These are phyloP conservation scores for Gracilaria vermiculophylla DNA, from an alignment of 23 red algal genomes.

Conservation along the genomic window DNA sequence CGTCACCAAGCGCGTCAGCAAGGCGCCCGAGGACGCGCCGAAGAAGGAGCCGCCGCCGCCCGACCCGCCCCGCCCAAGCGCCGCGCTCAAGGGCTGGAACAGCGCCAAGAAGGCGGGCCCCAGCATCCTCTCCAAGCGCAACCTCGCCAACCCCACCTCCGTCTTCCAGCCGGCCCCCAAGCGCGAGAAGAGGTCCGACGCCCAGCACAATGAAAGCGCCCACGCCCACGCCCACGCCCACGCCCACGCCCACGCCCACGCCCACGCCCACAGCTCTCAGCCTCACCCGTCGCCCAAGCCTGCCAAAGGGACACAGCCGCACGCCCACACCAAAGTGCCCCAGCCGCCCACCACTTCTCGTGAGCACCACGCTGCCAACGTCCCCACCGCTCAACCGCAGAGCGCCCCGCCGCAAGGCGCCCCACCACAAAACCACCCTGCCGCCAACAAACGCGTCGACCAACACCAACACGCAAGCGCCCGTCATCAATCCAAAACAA, in stretches of 20 bases:
- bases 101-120: slow-evolving; percentile 49
- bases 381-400: not conserved
- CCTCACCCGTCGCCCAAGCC: not conserved
- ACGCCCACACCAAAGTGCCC: not conserved
- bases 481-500: not conserved
- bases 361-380: not conserved
- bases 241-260: too few relatives aligned
- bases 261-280: not conserved
- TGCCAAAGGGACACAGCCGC: not conserved
- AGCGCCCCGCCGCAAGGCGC: not conserved
- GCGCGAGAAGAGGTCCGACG: slow-evolving; percentile 11
- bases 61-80: not conserved
- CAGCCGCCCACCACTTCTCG: too few relatives aligned
- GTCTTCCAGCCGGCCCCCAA: slow-evolving; percentile 53
- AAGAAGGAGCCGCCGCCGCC: not conserved
- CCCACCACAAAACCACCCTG: too few relatives aligned
- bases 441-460: not conserved
- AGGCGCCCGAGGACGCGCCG: not conserved
- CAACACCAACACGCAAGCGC: too few relatives aligned
- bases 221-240: too few relatives aligned
- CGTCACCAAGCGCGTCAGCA: slow-evolving; percentile 29
- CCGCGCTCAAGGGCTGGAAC: slow-evolving; percentile 2
- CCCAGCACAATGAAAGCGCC: slow-evolving; percentile 2
- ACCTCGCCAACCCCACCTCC: not conserved
- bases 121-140: slow-evolving; percentile 55